Evolutionary conservation across 345 rosid genomes (phyloP).

Genomic region (Eucalyptus erythrocorys): DNA sequence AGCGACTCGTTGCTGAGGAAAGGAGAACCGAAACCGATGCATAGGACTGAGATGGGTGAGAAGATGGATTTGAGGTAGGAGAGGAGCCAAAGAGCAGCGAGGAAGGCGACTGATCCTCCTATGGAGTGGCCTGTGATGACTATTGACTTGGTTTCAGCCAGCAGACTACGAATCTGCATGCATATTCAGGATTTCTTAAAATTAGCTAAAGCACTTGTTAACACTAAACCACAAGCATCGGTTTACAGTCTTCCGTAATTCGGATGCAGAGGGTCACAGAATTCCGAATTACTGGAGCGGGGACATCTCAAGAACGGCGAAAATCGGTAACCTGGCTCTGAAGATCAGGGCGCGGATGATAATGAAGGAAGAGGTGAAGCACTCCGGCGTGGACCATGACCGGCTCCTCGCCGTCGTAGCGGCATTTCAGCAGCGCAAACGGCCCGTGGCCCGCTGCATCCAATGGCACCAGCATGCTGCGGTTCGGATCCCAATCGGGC

Average conservation of each 20-base stretch:
- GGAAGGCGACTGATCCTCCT: conserved; percentile 63
- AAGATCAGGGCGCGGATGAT: neutral
- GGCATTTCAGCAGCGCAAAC: conserved; percentile 16
- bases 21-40: conserved; percentile 82
- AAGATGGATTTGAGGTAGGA: conserved; percentile 18
- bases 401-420: conserved; percentile 21
- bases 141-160: conserved; percentile 21
- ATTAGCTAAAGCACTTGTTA: no score
- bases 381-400: conserved; percentile 42
- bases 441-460: neutral
- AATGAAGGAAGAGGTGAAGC: conserved; percentile 23
- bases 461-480: neutral
- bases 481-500: neutral
- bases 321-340: conserved; percentile 30
- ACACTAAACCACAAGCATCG: no score
- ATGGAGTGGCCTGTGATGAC: conserved; percentile 75
- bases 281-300: no score
- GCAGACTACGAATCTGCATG: conserved; percentile 23
- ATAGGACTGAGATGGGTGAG: conserved; percentile 29
- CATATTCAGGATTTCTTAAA: neutral
- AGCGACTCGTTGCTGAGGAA: conserved; percentile 60
- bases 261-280: no score
- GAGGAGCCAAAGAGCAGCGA: conserved; percentile 71
- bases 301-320: neutral
- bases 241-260: no score